phyloP scores from a whole-genome alignment of 768 basidiomycete species.

The Galerina marginata region DNA sequence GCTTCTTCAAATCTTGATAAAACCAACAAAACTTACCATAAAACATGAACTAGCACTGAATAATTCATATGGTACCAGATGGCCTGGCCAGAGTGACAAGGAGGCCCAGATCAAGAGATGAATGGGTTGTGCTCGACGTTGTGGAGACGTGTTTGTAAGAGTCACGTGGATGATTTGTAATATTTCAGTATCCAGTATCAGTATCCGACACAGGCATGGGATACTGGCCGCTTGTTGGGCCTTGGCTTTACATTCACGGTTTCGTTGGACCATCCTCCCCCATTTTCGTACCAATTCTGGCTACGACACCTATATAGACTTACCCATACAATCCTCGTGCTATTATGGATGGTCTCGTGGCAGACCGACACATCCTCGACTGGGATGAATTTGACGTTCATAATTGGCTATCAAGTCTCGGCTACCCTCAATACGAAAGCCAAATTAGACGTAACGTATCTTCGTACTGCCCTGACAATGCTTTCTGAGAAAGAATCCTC shows the following conservation, averaged over 20 bases:
- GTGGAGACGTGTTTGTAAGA: too few relatives aligned
- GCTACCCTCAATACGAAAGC: constrained; percentile 84
- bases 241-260: constrained; percentile 6
- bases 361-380: constrained; percentile 52
- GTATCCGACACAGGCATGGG: too few relatives aligned
- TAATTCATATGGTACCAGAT: too few relatives aligned
- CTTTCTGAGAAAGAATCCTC: not conserved
- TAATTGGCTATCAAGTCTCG: constrained; percentile 75
- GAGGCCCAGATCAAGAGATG: too few relatives aligned
- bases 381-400: constrained; percentile 86
- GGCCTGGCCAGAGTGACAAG: too few relatives aligned
- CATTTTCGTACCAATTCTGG: not conserved
- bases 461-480: constrained; percentile 15
- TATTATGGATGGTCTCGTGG: constrained; percentile 40
- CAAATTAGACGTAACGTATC: constrained; percentile 73
- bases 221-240: too few relatives aligned
- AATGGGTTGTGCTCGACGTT: too few relatives aligned
- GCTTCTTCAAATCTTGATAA: too few relatives aligned
- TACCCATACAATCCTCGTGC: not conserved
- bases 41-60: too few relatives aligned
- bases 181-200: too few relatives aligned
- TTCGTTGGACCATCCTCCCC: constrained; percentile 7
- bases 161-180: too few relatives aligned
- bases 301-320: constrained; percentile 1
- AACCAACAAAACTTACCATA: too few relatives aligned